phyloP scores from a whole-genome alignment of 257 asterid species.

The Mitragyna speciosa region DNA sequence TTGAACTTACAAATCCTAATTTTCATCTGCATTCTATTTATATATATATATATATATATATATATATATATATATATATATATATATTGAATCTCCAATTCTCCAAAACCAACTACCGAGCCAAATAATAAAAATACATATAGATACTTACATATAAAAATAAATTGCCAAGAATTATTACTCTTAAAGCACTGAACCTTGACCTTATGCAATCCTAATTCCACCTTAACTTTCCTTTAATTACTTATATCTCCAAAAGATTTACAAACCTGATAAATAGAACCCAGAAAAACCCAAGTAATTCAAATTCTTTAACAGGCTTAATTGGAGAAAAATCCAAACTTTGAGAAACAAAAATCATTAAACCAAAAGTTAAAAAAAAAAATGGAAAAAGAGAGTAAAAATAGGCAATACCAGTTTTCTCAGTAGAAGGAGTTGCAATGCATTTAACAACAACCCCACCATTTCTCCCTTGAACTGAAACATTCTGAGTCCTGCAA shows the following conservation, averaged over 20 bases:
- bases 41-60: too few relatives aligned
- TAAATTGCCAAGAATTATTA: neutral
- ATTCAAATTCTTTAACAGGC: too few relatives aligned
- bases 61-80: too few relatives aligned
- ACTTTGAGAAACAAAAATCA: neutral
- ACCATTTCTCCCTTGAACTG: slow-evolving; percentile 39
- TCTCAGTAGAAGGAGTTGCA: slow-evolving; percentile 59
- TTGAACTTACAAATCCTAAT: neutral
- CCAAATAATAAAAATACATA: neutral
- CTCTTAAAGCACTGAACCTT: neutral
- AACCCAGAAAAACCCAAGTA: neutral
- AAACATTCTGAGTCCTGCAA: slow-evolving; percentile 52
- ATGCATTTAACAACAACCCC: slow-evolving; percentile 62
- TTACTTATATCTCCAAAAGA: neutral
- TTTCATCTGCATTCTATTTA: neutral
- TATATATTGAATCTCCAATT: neutral
- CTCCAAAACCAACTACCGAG: neutral
- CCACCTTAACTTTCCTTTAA: neutral
- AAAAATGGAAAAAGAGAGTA: neutral
- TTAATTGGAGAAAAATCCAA: too few relatives aligned
- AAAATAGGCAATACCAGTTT: slow-evolving; percentile 46
- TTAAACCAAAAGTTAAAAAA: neutral
- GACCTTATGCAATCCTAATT: neutral
- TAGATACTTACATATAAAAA: neutral
- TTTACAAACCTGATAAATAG: neutral